Percentiles rank a stretch among this genome's conserved stretches.
These are phyloP conservation scores for Trametes hirsuta DNA, from an alignment of 1,284 basidiomycete genomes.

Conservation along the genomic window DNA sequence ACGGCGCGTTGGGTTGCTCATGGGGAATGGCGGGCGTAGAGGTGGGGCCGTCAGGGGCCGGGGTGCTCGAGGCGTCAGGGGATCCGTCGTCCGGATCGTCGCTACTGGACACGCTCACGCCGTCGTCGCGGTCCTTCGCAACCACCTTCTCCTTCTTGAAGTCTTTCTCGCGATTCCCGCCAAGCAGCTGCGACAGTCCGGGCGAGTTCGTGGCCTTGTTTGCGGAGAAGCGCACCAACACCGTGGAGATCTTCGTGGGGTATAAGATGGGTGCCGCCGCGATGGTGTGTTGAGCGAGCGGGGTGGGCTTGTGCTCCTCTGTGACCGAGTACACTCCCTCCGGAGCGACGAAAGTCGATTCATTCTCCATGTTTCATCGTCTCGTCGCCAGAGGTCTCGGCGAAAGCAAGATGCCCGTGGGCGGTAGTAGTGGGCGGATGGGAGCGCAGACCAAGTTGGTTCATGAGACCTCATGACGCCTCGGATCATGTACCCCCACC, in stretches of 20 bases:
- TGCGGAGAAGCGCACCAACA: constrained; percentile 64
- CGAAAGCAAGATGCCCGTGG: constrained; percentile 6
- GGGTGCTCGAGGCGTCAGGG: constrained; percentile 44
- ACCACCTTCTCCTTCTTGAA: constrained; percentile 48
- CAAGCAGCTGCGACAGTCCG: constrained; percentile 69
- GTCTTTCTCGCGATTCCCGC: constrained; percentile 60
- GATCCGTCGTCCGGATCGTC: constrained; percentile 68
- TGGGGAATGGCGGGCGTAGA: constrained; percentile 41
- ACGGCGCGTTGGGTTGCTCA: constrained; percentile 43
- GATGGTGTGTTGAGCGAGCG: constrained; percentile 49
- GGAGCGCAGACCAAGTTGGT: constrained; percentile 16
- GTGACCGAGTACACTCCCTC: constrained; percentile 86
- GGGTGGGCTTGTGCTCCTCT: constrained; percentile 77
- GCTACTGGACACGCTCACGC: constrained; percentile 75
- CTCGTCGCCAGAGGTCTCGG: constrained; percentile 17
- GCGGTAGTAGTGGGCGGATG: constrained; percentile 20
- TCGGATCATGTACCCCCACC: constrained; percentile 24
- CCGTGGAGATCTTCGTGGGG: constrained; percentile 65
- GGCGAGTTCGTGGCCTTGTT: constrained; percentile 57
- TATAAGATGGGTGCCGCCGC: constrained; percentile 51
- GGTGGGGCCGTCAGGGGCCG: constrained; percentile 33
- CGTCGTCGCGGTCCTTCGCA: constrained; percentile 52
- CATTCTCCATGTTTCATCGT: constrained; percentile 68
- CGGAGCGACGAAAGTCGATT: constrained; percentile 80
- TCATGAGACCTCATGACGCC: constrained; percentile 25